These are phyloP conservation scores for Cladorrhinum sp. DNA, from an alignment of 2,329 filamentous ascomycete species.

Conservation along the genomic window DNA sequence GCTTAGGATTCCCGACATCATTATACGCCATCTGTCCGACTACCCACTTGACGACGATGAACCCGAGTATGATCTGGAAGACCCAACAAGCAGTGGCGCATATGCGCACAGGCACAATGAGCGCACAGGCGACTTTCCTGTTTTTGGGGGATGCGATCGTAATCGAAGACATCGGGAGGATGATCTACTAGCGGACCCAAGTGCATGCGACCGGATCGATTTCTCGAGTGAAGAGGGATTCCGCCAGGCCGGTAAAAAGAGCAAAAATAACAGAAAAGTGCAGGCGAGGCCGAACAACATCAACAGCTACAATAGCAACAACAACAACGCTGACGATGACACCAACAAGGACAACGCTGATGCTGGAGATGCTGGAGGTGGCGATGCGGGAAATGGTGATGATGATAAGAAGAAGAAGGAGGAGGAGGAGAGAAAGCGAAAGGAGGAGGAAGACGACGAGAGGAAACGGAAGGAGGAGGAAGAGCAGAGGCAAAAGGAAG, in stretches of 20 bases:
- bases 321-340: constrained; percentile 40
- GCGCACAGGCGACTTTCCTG: constrained; percentile 24
- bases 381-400: constrained; percentile 22
- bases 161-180: constrained; percentile 24
- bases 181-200: constrained; percentile 46
- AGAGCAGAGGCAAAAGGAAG: constrained; percentile 52
- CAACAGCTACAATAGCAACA: constrained; percentile 39
- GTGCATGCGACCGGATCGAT: constrained; percentile 49
- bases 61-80: constrained; percentile 21
- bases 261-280: constrained; percentile 51
- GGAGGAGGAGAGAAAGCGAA: constrained; percentile 34
- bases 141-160: constrained; percentile 21
- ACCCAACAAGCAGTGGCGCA: constrained; percentile 33
- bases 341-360: constrained; percentile 36
- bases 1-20: neutral
- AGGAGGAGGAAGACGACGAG: constrained; percentile 23
- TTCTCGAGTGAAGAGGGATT: constrained; percentile 54
- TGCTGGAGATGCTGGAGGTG: constrained; percentile 31
- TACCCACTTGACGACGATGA: neutral
- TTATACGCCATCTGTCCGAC: constrained; percentile 28
- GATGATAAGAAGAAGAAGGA: constrained; percentile 34
- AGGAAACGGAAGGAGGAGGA: constrained; percentile 19
- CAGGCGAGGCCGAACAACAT: constrained; percentile 39
- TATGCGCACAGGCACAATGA: constrained; percentile 30
- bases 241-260: constrained; percentile 54